Conservation (phyloP, 192 early-diverging fungal genomes). For the Jimgerdemannia flammicorona region DNA sequence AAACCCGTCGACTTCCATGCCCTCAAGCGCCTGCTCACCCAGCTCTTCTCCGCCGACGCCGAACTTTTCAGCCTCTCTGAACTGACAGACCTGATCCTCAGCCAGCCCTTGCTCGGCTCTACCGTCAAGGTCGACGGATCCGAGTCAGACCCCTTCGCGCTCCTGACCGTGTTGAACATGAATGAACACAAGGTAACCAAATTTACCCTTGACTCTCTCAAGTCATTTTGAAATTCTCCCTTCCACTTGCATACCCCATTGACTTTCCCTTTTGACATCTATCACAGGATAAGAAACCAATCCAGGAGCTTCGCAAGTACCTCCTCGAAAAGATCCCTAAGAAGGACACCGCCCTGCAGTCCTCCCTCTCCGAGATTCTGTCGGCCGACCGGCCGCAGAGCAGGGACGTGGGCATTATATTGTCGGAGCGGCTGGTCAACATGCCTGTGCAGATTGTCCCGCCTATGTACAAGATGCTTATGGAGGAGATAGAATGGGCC, state of each 20-base stretch:
- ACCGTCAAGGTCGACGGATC: slow-evolving; percentile 84
- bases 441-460: slow-evolving; percentile 93
- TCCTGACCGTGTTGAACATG: slow-evolving; percentile 76
- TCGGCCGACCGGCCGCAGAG: slow-evolving; percentile 25
- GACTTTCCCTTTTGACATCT: background rate
- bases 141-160: slow-evolving; percentile 83
- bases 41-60: slow-evolving; percentile 77
- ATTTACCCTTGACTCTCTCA: no score
- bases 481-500: slow-evolving; percentile 77
- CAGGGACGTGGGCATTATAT: slow-evolving; percentile 53
- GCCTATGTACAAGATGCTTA: slow-evolving; percentile 88
- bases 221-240: no score
- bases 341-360: slow-evolving; percentile 10
- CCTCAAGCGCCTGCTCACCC: slow-evolving; percentile 79
- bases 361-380: slow-evolving; percentile 30
- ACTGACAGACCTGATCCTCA: slow-evolving; percentile 81
- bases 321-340: slow-evolving; percentile 59
- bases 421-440: slow-evolving; percentile 92
- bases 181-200: slow-evolving; percentile 49
- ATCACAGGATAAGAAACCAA: slow-evolving; percentile 37
- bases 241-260: background rate
- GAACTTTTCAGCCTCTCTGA: slow-evolving; percentile 69
- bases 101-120: slow-evolving; percentile 73
- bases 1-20: slow-evolving; percentile 86
- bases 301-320: slow-evolving; percentile 57